phyloP scores from a whole-genome alignment of 257 asterid genomes.

The Lantana camara region DNA sequence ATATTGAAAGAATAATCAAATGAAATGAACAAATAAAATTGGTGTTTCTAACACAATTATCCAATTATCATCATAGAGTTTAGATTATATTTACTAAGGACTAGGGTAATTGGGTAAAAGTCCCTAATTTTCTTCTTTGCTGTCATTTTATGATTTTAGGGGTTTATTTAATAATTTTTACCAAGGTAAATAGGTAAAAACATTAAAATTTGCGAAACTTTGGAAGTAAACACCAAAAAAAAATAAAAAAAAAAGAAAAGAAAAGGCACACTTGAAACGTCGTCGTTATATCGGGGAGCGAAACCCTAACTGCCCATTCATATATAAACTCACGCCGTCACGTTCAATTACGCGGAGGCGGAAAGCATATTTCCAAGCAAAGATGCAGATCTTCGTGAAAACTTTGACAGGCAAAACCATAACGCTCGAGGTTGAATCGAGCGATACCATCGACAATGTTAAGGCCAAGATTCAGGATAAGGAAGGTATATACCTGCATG shows the following conservation, averaged over 20 bases:
- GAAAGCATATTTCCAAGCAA: constrained; percentile 4
- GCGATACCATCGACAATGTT: constrained; percentile 42
- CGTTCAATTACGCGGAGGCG: neutral
- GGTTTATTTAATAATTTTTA: too few species aligned
- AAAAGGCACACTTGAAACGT: neutral
- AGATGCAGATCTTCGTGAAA: constrained; percentile 48
- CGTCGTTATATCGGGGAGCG: constrained; percentile 6
- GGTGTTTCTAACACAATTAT: too few species aligned
- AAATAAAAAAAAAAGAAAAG: neutral
- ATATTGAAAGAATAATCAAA: too few species aligned
- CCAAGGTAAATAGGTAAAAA: too few species aligned
- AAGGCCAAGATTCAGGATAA: constrained; percentile 45
- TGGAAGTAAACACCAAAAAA: too few species aligned
- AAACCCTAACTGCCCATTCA: constrained; percentile 30
- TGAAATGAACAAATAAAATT: too few species aligned
- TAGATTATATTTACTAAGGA: too few species aligned
- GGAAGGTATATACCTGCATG: constrained; percentile 26
- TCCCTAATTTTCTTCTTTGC: too few species aligned
- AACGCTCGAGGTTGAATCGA: constrained; percentile 43
- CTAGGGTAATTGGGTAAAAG: too few species aligned
- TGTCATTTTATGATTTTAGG: too few species aligned
- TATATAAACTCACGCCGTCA: constrained; percentile 17
- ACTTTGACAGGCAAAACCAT: constrained; percentile 44
- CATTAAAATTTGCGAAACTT: too few species aligned
- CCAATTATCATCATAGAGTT: too few species aligned